Base-by-base conservation (phyloP, 148 eudicot species). In the Diospyros kaki region DNA sequence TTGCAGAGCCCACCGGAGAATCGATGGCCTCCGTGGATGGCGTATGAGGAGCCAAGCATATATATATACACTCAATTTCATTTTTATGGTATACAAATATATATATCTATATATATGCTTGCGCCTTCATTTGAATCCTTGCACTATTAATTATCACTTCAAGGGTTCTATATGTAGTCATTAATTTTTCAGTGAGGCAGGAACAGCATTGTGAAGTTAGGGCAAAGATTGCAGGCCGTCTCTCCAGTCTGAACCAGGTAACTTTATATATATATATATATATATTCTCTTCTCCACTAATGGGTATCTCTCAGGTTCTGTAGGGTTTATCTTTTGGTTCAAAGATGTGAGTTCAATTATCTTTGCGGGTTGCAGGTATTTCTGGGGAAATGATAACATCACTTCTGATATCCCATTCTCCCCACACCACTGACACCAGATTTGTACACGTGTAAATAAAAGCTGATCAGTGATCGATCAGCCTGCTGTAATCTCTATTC, bases 1-100 rank as follows among this genome's bases (percentile, higher is more conserved):
- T 75, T 83, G 84, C 72, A 75, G 86, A 87, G 84, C 80, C 77
- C 86, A 81, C 46, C 88, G 88, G 69, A 41, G n/a, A 54, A 64
- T 73, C 86, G 82, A 77, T 79, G 90, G 63, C 82, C 84, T 87
- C 80, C 75, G 83, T 72, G 77, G 75, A 87, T 87, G 90, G 90
- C 90, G 86, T 87, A 87, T 85, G 85, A 81, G 90, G 90, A 87
- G 90, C 84, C 90, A 87, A 76, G 90, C 90, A 87, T 87, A 83
- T 83, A 83, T 83, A 28, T 28, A 28, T 28, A 28, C 28, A 28
- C 28, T 28, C 28, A 28, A 28, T 28, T 28, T 70, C 73, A 10
- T 53, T 28, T 0, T 60, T 66, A 38, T n/a, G 38, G 13, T 66
- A 8, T 44, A 44, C n/a, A 38, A 2, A 38, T 61, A 18, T 4